phyloP scores from a whole-genome alignment of 192 early-diverging fungal species.

The Coemansia sp. region DNA sequence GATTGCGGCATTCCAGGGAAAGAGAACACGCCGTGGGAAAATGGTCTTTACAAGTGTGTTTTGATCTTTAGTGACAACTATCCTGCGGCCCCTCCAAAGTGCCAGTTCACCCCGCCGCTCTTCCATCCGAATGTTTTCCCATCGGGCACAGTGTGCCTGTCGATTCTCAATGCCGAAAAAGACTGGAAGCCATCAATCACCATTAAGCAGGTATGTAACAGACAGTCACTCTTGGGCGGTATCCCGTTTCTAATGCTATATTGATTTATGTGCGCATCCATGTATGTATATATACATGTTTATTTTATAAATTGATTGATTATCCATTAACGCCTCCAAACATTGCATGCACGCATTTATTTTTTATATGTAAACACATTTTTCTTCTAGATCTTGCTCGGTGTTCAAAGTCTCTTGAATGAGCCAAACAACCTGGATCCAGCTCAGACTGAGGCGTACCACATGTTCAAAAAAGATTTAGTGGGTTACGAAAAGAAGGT shows the following conservation, averaged over 20 bases:
- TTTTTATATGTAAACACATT: neutral
- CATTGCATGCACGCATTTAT: too few species aligned
- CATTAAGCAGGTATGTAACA: conserved; percentile 81
- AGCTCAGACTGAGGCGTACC: conserved; percentile 55
- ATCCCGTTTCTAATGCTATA: too few species aligned
- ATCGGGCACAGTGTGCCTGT: conserved; percentile 95
- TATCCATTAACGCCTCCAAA: neutral
- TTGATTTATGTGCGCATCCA: neutral
- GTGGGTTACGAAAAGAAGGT: conserved; percentile 56
- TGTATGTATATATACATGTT: neutral
- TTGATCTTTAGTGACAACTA: conserved; percentile 88
- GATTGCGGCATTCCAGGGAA: conserved; percentile 72
- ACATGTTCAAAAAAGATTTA: conserved; percentile 50
- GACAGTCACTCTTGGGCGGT: too few species aligned
- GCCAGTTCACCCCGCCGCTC: conserved; percentile 73
- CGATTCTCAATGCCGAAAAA: conserved; percentile 94
- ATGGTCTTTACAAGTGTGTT: conserved; percentile 78
- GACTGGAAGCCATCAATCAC: conserved; percentile 95
- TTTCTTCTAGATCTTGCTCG: conserved; percentile 72
- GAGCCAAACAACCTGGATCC: conserved; percentile 90
- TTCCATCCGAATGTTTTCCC: conserved; percentile 97
- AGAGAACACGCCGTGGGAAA: conserved; percentile 76
- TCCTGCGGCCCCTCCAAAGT: conserved; percentile 84
- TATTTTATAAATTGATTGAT: neutral
- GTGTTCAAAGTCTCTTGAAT: conserved; percentile 86